Evolutionary conservation across 352 stramenopile genomes (phyloP), one percentile per base, ranked within the genome.

Genomic region (Saprolegnia diclina): DNA sequence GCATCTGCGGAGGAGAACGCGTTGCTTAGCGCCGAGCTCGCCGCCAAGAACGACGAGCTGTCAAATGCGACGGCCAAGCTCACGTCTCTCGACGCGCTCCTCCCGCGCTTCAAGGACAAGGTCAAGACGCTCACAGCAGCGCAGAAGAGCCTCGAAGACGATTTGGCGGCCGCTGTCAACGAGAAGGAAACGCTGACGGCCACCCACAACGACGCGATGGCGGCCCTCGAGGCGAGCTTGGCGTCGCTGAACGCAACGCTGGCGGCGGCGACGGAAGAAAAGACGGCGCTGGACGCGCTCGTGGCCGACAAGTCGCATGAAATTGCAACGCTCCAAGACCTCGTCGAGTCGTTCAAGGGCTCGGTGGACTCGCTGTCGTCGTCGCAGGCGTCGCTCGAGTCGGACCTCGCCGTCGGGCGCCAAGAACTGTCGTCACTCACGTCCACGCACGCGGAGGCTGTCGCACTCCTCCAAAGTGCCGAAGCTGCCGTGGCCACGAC

Each of bases 101-200:
- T 57, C 19, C n/a, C 53, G 5, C 45, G 63, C 26, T 69, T 69
- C 26, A 69, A 69, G 46, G 63, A 69, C 6, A 48, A 63, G 19
- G 63, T 69, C 22, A 29, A 52, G n/a, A 18, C 45, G 22, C 29
- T 69, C 44, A 69, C 63, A 6, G 52, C 52, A 10, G 11, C 52
- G 24, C 52, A 59, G 35, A 59, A 59, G 35, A 42, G 24, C 52
- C 52, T 59, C 52, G 52, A 11, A 59, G 52, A 59, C 24, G 24
- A 59, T 19, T 9, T 59, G 13, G 35, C 16, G 24, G 52, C 16
- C 1, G 52, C 35, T 9, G 35, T 9, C 3, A 40, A 3, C 11
- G 52, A 59, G 13, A 59, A 59, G n/a, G 46, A 2, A 5, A 54
- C 46, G n/a, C 5, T 29, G n/a, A 29, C 24, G 24, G 52, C 52